phyloP scores from a whole-genome alignment of 75 land plant species.

The Chamaecyparis obtusa region DNA sequence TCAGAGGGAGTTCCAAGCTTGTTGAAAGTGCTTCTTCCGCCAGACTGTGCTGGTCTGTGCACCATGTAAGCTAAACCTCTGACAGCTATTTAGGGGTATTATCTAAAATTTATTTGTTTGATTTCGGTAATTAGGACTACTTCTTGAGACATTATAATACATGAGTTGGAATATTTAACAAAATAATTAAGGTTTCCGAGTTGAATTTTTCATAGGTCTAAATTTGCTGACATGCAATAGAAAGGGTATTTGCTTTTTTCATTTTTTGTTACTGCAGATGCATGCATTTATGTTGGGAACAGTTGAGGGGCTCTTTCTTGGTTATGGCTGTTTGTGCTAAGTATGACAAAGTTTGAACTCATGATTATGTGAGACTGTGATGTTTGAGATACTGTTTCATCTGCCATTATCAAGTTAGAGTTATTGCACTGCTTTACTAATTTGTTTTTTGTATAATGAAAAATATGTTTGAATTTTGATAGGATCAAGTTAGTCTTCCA shows the following conservation, averaged over 20 bases:
- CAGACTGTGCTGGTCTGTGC: slow-evolving; percentile 58
- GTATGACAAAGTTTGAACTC: background rate
- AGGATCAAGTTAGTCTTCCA: too few species aligned
- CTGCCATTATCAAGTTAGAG: too few species aligned
- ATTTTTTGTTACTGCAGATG: background rate
- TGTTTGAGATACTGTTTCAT: too few species aligned
- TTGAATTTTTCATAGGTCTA: background rate
- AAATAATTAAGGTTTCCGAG: background rate
- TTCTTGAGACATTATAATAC: background rate
- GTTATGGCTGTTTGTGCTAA: background rate
- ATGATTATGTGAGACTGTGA: too few species aligned
- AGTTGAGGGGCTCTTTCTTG: slow-evolving; percentile 1
- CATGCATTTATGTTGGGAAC: too few species aligned
- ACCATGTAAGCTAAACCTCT: slow-evolving; percentile 33
- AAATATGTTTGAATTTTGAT: too few species aligned
- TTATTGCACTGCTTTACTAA: too few species aligned
- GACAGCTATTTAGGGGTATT: background rate
- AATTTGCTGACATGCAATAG: background rate
- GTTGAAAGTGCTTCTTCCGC: slow-evolving; percentile 76
- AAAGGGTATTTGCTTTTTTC: background rate
- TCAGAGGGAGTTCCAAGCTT: slow-evolving; percentile 90
- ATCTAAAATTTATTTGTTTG: background rate
- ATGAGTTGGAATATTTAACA: background rate
- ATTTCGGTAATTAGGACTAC: background rate
- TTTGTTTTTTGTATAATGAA: too few species aligned